Evolutionary conservation across 768 basidiomycete genomes (phyloP).

Genomic region (Tulasnella sp.): DNA sequence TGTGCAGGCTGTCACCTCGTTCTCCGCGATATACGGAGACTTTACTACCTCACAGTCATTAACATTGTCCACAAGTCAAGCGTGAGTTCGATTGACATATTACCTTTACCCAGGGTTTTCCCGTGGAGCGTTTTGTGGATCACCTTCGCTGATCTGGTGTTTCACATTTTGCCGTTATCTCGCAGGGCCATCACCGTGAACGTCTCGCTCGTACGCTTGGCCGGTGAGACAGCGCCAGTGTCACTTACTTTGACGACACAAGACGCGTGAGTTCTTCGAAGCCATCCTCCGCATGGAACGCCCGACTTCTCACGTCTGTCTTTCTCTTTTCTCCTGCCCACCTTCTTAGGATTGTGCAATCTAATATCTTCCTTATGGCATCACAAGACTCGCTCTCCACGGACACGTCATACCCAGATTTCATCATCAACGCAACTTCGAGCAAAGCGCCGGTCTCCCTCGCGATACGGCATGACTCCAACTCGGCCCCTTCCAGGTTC

Average conservation of each 20-base stretch:
- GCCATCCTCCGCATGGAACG: background rate
- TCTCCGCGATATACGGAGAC: slow-evolving; percentile 10
- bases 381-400: background rate
- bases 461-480: background rate
- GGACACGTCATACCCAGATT: slow-evolving; percentile 2
- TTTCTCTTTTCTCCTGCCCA: background rate
- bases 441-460: slow-evolving; percentile 8
- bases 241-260: slow-evolving; percentile 11
- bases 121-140: too few species aligned
- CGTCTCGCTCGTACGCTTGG: slow-evolving; percentile 6
- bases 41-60: slow-evolving; percentile 14
- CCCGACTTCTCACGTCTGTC: background rate
- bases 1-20: slow-evolving; percentile 8
- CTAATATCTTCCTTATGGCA: background rate
- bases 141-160: too few species aligned
- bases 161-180: background rate
- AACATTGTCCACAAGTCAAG: slow-evolving; percentile 12
- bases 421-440: slow-evolving; percentile 9
- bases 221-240: slow-evolving; percentile 4
- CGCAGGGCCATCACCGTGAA: slow-evolving; percentile 14
- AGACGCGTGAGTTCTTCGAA: slow-evolving; percentile 1
- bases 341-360: slow-evolving; percentile 8
- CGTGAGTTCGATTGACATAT: too few species aligned
- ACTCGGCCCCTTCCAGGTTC: slow-evolving; percentile 2
- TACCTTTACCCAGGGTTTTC: too few species aligned